Base-by-base conservation (phyloP, 257 asterid species). In the Petrea volubilis region DNA sequence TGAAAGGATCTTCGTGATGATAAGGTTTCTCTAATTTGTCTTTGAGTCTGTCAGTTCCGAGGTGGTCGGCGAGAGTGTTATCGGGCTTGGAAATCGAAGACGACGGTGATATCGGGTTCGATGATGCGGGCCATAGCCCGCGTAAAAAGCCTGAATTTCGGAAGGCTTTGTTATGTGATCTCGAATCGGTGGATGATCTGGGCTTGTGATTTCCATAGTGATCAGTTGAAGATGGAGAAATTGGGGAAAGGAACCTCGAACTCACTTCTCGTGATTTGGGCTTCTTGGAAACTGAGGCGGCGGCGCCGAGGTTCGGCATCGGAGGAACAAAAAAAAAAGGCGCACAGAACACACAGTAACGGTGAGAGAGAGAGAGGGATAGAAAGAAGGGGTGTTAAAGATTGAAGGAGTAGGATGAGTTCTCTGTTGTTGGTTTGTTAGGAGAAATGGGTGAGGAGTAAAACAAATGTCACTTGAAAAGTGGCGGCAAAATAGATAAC, bases 41-140 rank as follows among this genome's bases (percentile, higher is more conserved):
- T 67, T 34, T 76, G 58, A 63, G 52, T 40, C 91, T 67, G 14
- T 89, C 96, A 20, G 60, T 58, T 64, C 93, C 85, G 17, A 91
- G 72, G 73, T 79, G 78, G 25, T 84, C 85, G 13, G 73, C 91
- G 0, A 86, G 86, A 0, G 88, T 77, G 7, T 80, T 74, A 13
- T 60, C 85, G 7, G 60, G 57, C 21, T 64, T 78, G 5, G 75
- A 31, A 20, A 46, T 61, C 0, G 81, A 28, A 18, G 86, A 29
- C 0, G 67, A 20, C 4, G 74, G 40, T 7, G 34, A 53, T 6
- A 21, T 23, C 2, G 34, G 59, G 10, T 23, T 21, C 2, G 84
- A 29, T 3, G 89, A 78, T 0, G 97, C 81, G 0, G 98, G 96
- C 98, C 98, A 92, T 5, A 86, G 90, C 14, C 91, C 88, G 9